phyloP scores from a whole-genome alignment of 225 moss, liverwort and hornwort genomes.

The Physcomitrium patens region DNA sequence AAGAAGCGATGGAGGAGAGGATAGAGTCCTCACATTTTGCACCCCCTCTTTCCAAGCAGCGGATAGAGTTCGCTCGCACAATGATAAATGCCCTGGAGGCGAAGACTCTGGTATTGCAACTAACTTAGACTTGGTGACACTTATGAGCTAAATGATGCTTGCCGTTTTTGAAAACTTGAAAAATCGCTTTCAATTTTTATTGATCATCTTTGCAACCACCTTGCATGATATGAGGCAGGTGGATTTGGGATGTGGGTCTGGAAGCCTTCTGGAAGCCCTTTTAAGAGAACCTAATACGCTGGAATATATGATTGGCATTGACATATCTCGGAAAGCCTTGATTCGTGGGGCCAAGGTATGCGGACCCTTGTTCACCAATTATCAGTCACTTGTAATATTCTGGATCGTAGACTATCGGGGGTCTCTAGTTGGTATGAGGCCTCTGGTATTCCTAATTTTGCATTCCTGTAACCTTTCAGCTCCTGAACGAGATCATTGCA shows the following conservation, averaged over 20 bases:
- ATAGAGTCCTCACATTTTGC: constrained; percentile 97
- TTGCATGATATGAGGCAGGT: constrained; percentile 57
- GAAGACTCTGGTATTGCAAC: constrained; percentile 72
- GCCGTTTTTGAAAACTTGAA: not conserved
- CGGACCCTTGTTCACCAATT: not conserved
- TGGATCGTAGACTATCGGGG: not conserved
- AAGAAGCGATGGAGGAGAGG: constrained; percentile 86
- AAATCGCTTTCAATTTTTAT: not conserved
- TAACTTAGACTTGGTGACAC: constrained; percentile 11
- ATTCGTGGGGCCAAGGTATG: constrained; percentile 92
- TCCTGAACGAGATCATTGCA: constrained; percentile 9
- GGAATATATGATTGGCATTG: constrained; percentile 81
- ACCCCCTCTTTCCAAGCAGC: constrained; percentile 99
- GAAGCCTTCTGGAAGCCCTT: constrained; percentile 85
- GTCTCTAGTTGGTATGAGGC: constrained; percentile 5
- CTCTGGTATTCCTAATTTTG: constrained; percentile 15
- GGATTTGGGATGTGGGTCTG: constrained; percentile 97
- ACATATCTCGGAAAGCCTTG: constrained; percentile 86
- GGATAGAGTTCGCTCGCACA: constrained; percentile 78
- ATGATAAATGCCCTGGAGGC: constrained; percentile 81
- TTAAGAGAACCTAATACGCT: constrained; percentile 71
- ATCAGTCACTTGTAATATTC: not conserved
- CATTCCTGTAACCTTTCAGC: constrained; percentile 24
- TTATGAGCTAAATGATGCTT: not conserved
- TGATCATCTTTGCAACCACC: constrained; percentile 18